Percentiles rank a stretch among this genome's conserved stretches.
Evolutionary conservation across 2,329 filamentous ascomycete genomes (phyloP).

Genomic region (Aspergillus neoniger): DNA sequence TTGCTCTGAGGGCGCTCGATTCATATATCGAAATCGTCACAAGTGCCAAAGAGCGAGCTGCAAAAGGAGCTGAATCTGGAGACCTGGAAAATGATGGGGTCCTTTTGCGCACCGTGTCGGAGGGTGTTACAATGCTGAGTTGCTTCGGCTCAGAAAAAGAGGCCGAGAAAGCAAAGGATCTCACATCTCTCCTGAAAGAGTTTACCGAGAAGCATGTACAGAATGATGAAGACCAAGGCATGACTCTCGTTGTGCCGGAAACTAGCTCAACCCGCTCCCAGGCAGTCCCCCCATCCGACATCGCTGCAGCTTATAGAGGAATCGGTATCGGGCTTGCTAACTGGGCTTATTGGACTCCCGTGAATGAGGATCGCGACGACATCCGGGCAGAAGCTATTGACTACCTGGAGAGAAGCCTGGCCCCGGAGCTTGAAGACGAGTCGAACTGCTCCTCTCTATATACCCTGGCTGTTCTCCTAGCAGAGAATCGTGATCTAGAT

Average conservation of each 20-base stretch:
- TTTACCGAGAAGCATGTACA: constrained; percentile 66
- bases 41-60: constrained; percentile 78
- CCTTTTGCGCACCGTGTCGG: constrained; percentile 74
- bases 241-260: constrained; percentile 19
- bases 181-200: constrained; percentile 71
- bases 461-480: constrained; percentile 78
- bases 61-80: constrained; percentile 65
- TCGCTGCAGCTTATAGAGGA: constrained; percentile 76
- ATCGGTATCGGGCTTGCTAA: constrained; percentile 84
- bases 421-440: constrained; percentile 64
- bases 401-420: constrained; percentile 72
- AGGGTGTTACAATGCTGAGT: constrained; percentile 78
- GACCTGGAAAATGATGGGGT: constrained; percentile 78
- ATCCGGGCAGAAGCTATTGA: constrained; percentile 77
- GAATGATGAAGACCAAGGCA: constrained; percentile 27
- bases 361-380: constrained; percentile 68
- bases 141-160: constrained; percentile 74
- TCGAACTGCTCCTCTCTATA: constrained; percentile 77
- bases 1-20: constrained; percentile 87
- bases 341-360: constrained; percentile 80
- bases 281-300: constrained; percentile 58
- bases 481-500: constrained; percentile 79
- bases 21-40: constrained; percentile 88
- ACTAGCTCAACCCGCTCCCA: constrained; percentile 20
- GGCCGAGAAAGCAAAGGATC: constrained; percentile 73